Conservation (phyloP, 306 rosid species). For the Casuarina equisetifolia region DNA sequence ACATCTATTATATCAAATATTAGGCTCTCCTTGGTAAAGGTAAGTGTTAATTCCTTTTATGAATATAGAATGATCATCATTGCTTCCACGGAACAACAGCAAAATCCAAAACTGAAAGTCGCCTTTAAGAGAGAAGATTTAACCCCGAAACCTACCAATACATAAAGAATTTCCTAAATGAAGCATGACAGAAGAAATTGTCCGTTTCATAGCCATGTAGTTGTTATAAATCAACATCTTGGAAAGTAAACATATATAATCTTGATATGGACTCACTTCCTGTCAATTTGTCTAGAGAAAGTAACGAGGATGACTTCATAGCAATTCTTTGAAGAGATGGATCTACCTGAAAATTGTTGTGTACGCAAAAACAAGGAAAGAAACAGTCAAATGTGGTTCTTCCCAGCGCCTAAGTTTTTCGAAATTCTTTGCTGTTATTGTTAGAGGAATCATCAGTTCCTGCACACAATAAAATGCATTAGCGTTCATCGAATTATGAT, state of each 20-base stretch:
- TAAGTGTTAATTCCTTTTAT: no score
- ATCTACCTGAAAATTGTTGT: slow-evolving; percentile 73
- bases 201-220: neutral
- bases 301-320: slow-evolving; percentile 11
- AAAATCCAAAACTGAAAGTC: neutral
- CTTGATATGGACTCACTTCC: slow-evolving; percentile 14
- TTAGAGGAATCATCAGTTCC: slow-evolving; percentile 82
- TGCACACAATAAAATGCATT: slow-evolving; percentile 39
- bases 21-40: neutral
- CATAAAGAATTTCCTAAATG: neutral
- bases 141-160: neutral
- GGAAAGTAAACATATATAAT: slow-evolving; percentile 6
- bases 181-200: neutral
- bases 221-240: neutral
- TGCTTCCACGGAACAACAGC: neutral
- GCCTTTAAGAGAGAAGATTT: slow-evolving; percentile 5
- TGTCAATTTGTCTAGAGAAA: slow-evolving; percentile 1
- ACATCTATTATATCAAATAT: neutral
- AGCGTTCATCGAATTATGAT: slow-evolving; percentile 17
- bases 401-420: slow-evolving; percentile 91
- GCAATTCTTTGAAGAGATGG: slow-evolving; percentile 7
- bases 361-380: slow-evolving; percentile 69
- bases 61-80: no score
- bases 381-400: slow-evolving; percentile 75
- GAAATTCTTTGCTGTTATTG: slow-evolving; percentile 49